Evolutionary conservation across 2,329 filamentous ascomycete species (phyloP).

Genomic region (Colletotrichum gigasporum): DNA sequence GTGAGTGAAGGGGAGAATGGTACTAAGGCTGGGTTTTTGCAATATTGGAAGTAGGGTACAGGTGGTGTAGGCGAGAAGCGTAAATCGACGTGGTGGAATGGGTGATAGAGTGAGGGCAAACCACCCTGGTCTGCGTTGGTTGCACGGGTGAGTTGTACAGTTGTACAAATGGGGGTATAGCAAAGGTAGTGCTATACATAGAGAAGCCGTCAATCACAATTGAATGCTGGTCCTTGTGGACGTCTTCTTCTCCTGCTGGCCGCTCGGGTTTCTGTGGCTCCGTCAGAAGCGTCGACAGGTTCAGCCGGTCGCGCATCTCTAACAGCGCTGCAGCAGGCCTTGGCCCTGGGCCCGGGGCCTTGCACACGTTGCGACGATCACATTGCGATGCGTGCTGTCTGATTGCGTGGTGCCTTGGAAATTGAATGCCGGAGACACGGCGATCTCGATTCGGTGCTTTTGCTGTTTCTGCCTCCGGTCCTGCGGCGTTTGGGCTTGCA

Average conservation of each 20-base stretch:
- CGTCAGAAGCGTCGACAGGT: background rate
- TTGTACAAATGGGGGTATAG: background rate
- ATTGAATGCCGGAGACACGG: background rate
- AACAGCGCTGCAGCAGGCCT: background rate
- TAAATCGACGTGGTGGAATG: background rate
- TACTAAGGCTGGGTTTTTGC: background rate
- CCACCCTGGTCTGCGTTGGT: background rate
- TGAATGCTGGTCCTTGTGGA: constrained; percentile 5
- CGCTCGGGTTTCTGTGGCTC: background rate
- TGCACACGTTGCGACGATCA: constrained; percentile 9
- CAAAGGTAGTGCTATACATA: background rate
- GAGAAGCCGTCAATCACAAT: constrained; percentile 13
- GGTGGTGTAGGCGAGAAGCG: background rate
- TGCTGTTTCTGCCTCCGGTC: background rate
- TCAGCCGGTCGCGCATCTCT: background rate
- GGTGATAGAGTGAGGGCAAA: background rate
- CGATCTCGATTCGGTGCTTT: constrained; percentile 11
- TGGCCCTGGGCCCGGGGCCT: constrained; percentile 3
- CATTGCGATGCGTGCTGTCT: background rate
- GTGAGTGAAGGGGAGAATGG: background rate
- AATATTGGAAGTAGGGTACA: too few relatives aligned
- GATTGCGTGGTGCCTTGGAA: constrained; percentile 2
- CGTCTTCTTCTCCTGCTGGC: background rate
- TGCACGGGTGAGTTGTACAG: background rate
- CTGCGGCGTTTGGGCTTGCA: background rate